phyloP scores from a whole-genome alignment of 495 filamentous ascomycete genomes.

The Cairneyella variabilis region DNA sequence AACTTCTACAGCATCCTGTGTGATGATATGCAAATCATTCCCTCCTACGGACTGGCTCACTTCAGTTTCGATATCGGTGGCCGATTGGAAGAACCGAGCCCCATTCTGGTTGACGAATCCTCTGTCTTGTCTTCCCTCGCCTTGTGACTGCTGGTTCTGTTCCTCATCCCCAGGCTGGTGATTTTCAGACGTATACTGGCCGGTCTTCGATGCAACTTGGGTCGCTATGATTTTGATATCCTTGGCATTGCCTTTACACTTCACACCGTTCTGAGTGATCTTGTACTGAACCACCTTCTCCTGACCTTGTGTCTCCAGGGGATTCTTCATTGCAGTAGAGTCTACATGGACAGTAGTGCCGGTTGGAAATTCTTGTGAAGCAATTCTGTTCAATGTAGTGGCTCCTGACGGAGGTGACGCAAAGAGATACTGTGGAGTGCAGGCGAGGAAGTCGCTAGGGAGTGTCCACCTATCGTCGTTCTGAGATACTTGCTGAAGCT shows the following conservation, averaged over 20 bases:
- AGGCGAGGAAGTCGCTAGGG: no score
- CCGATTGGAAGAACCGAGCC: slow-evolving; percentile 1
- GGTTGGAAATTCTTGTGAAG: neutral
- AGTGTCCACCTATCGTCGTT: no score
- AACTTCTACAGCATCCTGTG: slow-evolving; percentile 4
- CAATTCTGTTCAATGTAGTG: neutral
- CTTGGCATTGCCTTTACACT: slow-evolving; percentile 7
- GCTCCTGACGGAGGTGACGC: no score
- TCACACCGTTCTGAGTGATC: slow-evolving; percentile 6
- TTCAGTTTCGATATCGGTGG: neutral
- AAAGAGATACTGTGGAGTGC: slow-evolving; percentile 2
- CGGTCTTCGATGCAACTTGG: slow-evolving; percentile 5
- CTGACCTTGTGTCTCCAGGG: neutral
- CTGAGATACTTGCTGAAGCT: no score
- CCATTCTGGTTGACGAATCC: slow-evolving; percentile 8
- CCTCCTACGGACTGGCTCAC: slow-evolving; percentile 6
- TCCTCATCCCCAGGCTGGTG: neutral
- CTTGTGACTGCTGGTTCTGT: neutral
- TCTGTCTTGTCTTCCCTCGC: neutral
- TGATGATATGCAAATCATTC: neutral
- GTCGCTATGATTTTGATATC: slow-evolving; percentile 4
- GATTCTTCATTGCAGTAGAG: neutral
- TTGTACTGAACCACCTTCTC: neutral
- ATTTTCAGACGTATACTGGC: neutral
- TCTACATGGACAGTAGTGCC: slow-evolving; percentile 1